A percentile compares a stretch with the other conserved stretches of the same genome.
Conservation (phyloP, 2,329 filamentous ascomycete species). For the Sporothrix globosa region DNA sequence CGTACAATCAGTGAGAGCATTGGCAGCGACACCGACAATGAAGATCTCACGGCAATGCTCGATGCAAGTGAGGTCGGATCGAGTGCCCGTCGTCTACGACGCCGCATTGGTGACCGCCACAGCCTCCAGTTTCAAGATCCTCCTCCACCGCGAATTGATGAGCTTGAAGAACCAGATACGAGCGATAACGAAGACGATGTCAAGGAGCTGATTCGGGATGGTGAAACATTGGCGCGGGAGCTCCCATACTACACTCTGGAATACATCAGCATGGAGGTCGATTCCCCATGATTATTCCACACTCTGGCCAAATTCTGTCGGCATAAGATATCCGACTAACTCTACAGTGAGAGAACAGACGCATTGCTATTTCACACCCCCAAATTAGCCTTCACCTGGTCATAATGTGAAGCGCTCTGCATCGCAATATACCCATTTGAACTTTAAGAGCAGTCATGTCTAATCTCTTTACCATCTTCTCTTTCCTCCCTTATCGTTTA, state of each 20-base stretch:
- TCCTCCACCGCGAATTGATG: conserved; percentile 55
- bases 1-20: conserved; percentile 56
- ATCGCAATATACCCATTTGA: not conserved
- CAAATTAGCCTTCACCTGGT: too few species aligned
- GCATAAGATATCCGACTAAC: not conserved
- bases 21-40: conserved; percentile 54
- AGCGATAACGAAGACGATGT: conserved; percentile 44
- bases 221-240: conserved; percentile 52
- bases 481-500: not conserved
- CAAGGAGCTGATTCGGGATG: conserved; percentile 41
- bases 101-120: conserved; percentile 52
- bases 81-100: conserved; percentile 53
- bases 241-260: conserved; percentile 56
- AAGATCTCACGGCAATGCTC: conserved; percentile 46
- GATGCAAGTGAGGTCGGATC: conserved; percentile 50
- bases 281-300: conserved; percentile 42
- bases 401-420: not conserved
- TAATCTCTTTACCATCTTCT: conserved; percentile 12
- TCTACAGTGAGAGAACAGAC: not conserved
- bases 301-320: not conserved
- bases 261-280: conserved; percentile 58
- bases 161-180: conserved; percentile 57
- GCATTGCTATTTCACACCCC: not conserved
- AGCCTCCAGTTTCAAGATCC: conserved; percentile 56
- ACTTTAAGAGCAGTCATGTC: not conserved